These are phyloP conservation scores for Bertia moriformis DNA, from an alignment of 2,329 filamentous ascomycete species.

Conservation along the genomic window DNA sequence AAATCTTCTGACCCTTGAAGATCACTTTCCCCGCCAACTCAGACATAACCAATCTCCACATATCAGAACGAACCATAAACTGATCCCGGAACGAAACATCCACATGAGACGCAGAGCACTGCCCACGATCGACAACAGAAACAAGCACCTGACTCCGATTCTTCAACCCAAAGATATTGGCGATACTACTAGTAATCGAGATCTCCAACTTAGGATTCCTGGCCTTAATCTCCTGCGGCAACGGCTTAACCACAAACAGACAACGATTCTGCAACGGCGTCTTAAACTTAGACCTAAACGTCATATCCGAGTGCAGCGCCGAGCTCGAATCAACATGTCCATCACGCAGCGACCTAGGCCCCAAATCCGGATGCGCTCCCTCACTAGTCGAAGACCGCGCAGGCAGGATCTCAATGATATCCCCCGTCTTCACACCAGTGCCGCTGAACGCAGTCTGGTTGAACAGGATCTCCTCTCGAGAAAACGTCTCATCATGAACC, in stretches of 20 bases:
- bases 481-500: not conserved
- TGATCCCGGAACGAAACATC: constrained; percentile 55
- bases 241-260: not conserved
- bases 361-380: not conserved
- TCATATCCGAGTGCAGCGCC: not conserved
- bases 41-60: constrained; percentile 51
- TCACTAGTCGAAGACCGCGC: not conserved
- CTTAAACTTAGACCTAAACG: not conserved
- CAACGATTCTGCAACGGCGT: not conserved
- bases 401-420: not conserved
- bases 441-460: not conserved
- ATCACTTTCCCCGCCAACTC: constrained; percentile 42
- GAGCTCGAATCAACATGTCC: not conserved
- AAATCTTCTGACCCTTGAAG: constrained; percentile 46
- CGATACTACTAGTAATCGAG: not conserved
- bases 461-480: not conserved
- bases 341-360: not conserved
- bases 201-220: not conserved
- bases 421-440: not conserved
- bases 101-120: constrained; percentile 39
- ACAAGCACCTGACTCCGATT: not conserved
- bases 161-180: not conserved
- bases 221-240: not conserved
- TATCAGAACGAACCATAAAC: constrained; percentile 52
- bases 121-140: not conserved